Percentiles rank a stretch among this genome's conserved stretches.
Evolutionary conservation across 805 yeast genomes (phyloP).

Genomic region (Scheffersomyces lignosus): DNA sequence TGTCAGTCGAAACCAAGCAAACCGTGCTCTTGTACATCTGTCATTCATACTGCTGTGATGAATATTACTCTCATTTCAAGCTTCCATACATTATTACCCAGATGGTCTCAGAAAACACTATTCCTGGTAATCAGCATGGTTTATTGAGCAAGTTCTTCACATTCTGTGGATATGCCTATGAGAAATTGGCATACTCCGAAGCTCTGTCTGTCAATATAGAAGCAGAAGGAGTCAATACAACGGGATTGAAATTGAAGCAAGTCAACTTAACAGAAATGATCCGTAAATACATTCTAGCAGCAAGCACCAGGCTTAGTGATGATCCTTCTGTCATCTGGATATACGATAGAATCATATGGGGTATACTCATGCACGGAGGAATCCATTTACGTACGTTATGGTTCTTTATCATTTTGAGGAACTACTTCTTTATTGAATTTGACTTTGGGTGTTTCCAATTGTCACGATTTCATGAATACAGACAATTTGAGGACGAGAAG

Average conservation of each 20-base stretch:
- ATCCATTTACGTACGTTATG: conserved; percentile 41
- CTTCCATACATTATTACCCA: background rate
- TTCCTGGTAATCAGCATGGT: background rate
- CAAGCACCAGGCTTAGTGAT: conserved; percentile 29
- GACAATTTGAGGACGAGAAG: conserved; percentile 11
- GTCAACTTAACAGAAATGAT: conserved; percentile 33
- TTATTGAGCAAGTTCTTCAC: conserved; percentile 11
- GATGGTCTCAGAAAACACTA: background rate
- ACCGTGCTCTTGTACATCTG: conserved; percentile 3
- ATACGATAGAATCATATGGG: conserved; percentile 42
- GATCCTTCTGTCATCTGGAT: conserved; percentile 35
- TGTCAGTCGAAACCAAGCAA: conserved; percentile 1
- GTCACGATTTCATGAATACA: conserved; percentile 28
- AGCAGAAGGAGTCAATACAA: conserved; percentile 2
- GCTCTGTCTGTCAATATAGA: conserved; percentile 8
- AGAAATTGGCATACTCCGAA: conserved; percentile 14
- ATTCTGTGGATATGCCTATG: conserved; percentile 21
- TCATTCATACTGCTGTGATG: conserved; percentile 1
- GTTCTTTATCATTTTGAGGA: conserved; percentile 40
- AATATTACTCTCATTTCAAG: background rate
- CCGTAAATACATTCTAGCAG: conserved; percentile 36
- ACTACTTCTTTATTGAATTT: conserved; percentile 21
- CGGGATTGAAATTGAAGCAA: conserved; percentile 9
- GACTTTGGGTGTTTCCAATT: conserved; percentile 21
- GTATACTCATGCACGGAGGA: conserved; percentile 45